These are phyloP conservation scores for Leccinum olivaceopallidum DNA, from an alignment of 768 basidiomycete genomes.

Conservation along the genomic window DNA sequence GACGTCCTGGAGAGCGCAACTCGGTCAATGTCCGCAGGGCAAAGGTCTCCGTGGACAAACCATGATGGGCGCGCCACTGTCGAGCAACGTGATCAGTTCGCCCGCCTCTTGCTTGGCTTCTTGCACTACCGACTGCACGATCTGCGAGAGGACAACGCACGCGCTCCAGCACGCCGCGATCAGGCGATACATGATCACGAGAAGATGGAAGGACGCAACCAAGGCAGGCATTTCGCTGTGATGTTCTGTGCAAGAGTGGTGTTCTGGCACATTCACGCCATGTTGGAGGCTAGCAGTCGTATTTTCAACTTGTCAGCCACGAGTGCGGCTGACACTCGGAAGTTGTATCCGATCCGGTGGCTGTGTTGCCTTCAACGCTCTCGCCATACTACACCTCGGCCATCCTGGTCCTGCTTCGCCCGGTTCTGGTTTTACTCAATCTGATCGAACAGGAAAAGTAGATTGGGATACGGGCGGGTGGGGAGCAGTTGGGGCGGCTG, in stretches of 20 bases:
- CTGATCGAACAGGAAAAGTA: no score
- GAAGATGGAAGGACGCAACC: not conserved
- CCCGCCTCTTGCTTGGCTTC: conserved; percentile 21
- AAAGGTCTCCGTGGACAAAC: not conserved
- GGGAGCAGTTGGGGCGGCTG: not conserved
- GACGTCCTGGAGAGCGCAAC: conserved; percentile 4
- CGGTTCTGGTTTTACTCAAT: no score
- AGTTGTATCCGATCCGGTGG: not conserved
- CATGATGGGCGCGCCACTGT: not conserved
- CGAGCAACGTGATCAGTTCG: conserved; percentile 18
- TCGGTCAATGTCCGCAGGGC: no score
- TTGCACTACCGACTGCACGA: conserved; percentile 8
- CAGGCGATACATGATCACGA: conserved; percentile 9
- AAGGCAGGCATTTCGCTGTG: not conserved
- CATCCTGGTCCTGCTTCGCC: no score
- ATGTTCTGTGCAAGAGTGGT: not conserved
- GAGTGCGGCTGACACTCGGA: not conserved
- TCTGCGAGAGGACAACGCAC: conserved; percentile 10
- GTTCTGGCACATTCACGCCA: no score
- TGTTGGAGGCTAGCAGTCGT: not conserved
- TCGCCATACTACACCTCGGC: no score
- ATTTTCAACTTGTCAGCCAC: not conserved
- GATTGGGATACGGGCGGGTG: not conserved
- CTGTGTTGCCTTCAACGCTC: no score
- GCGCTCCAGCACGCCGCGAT: conserved; percentile 15